A percentile compares a stretch with the other conserved stretches of the same genome.
Conservation (phyloP, 371 early-diverging fungal genomes). For the Mortierella sp. region DNA sequence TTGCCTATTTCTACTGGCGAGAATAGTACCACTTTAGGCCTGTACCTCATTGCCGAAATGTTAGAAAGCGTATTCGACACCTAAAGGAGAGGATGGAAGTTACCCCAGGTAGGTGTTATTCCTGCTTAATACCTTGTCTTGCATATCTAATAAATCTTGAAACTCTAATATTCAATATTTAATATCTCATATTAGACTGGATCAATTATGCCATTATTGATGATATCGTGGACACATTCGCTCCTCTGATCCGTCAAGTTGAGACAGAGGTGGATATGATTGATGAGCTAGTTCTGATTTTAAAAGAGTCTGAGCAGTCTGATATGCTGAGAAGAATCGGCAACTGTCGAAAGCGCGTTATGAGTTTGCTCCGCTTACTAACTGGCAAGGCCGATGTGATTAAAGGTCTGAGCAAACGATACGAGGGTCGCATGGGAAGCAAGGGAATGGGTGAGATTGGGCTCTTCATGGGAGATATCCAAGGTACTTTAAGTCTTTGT, state of each 20-base stretch:
- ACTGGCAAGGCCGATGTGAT: conserved; percentile 88
- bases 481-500: conserved; percentile 60
- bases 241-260: conserved; percentile 81
- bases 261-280: conserved; percentile 92
- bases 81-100: conserved; percentile 73
- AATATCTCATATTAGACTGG: conserved; percentile 73
- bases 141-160: not conserved
- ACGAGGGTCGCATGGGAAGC: conserved; percentile 65
- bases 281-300: conserved; percentile 89
- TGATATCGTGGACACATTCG: conserved; percentile 88
- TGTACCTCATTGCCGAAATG: conserved; percentile 71
- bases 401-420: conserved; percentile 74
- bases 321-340: conserved; percentile 93
- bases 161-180: not conserved
- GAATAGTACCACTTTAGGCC: conserved; percentile 73
- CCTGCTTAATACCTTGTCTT: not conserved
- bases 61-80: conserved; percentile 72
- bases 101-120: conserved; percentile 59
- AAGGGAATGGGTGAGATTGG: conserved; percentile 63
- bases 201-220: conserved; percentile 92
- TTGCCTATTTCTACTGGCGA: not conserved
- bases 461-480: conserved; percentile 92
- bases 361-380: conserved; percentile 81
- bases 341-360: conserved; percentile 84
- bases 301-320: conserved; percentile 79